Evolutionary conservation across 306 rosid species (phyloP), one percentile per base, ranked within the genome.

Genomic region (Cyclanthera cordifolia): DNA sequence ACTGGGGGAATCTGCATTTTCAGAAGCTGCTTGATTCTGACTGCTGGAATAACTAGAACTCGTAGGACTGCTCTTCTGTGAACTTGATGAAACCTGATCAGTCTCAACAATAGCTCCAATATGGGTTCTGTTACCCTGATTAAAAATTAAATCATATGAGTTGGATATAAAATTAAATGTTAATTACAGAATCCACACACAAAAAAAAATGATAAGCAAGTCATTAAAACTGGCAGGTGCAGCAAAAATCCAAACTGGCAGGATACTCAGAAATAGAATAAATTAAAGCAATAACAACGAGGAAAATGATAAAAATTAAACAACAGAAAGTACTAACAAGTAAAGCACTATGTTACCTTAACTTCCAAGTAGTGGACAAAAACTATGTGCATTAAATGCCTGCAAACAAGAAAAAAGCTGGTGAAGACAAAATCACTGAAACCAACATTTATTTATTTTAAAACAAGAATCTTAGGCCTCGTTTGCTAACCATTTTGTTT

Each of bases 291-390:
- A 32, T 25, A 66, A n/a, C 48, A 41, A n/a, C 14, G 19, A 72
- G 32, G 71, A 60, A 70, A 47, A 32, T n/a, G 53, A 70, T 28
- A 58, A 28, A 20, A 45, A 58, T 50, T 21, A 21, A 10, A 48
- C 60, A 34, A 34, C 41, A 53, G 57, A 51, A 47, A 39, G 4
- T 21, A 5, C 28, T 8, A 14, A 61, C 59, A 61, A 74, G 57
- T 50, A 57, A 54, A 70, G 74, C 49, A 56, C 39, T 9, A 25
- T 51, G 63, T 55, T 86, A 90, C 97, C 97, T 90, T 87, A 53
- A 90, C 92, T 79, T 90, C 92, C 87, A 90, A 83, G 83, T 90
- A 90, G 83, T 90, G 97, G 74, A 90, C 97, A 77, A 90, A 90
- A 74, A 90, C 97, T 52, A 90, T 90, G 80, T 90, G 92, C 95